Evolutionary conservation across 179 eudicot species (phyloP), one percentile per base, ranked within the genome.

Genomic region (Pouteria campechiana): DNA sequence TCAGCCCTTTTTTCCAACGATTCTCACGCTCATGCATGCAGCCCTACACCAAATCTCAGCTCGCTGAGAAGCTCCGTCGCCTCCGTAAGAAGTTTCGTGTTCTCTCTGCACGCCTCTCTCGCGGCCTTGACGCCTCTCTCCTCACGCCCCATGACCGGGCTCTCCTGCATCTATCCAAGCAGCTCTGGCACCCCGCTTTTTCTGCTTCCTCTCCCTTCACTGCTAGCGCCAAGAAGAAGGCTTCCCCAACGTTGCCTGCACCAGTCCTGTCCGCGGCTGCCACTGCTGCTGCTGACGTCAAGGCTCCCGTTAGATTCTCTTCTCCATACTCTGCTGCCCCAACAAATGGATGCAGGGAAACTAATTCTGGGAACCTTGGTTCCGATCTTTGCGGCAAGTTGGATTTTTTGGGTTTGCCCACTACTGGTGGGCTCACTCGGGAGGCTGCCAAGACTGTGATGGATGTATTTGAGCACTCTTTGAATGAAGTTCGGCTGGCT

Each of bases 31-130:
- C 58, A 19, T 60, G 57, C 61, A 57, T 65, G 27, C 68, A 61
- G 48, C 69, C 72, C 6, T 70, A 65, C 39, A 46, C 72, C 11
- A 65, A 61, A 16, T 61, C 76, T 1, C 76, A 70, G 69, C 72
- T 70, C 42, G 65, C 68, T 48, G 76, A 70, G 65, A 70, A 70
- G 61, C 68, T 70, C 10, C 60, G 76, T 20, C 54, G 76, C 23
- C 58, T 70, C 7, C 57, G 68, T 17, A 65, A 65, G 61, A 70
- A 70, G 59, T 70, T 60, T 42, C 61, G 76, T 16, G 58, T 48
- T 20, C 33, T 57, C 5, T 60, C 76, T 4, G 11, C 68, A 11
- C 46, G 76, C 2, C 25, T 70, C 6, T 35, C 58, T 1, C 39
- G 68, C 14, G 76, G 76, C 1, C 40, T 65, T n/a, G 72, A 61